A percentile compares a stretch with the other conserved stretches of the same genome.
phyloP scores from a whole-genome alignment of 164 flowering plant species.

The Kalanchoe fedtschenkoi region DNA sequence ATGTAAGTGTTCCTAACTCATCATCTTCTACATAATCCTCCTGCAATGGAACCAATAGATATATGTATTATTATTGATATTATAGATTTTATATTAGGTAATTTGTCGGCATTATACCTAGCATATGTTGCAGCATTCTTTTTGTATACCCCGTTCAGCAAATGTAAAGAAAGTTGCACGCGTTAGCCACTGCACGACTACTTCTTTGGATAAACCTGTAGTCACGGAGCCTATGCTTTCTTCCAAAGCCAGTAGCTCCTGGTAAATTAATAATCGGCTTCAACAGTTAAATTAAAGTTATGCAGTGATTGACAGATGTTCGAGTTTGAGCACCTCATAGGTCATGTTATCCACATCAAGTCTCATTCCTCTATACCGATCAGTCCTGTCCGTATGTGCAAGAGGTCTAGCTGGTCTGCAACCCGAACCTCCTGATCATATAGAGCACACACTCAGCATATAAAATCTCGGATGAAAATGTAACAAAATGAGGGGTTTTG shows the following conservation, averaged over 20 bases:
- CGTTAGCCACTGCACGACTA: constrained; percentile 5
- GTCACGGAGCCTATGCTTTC: constrained; percentile 11
- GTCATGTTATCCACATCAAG: constrained; percentile 18
- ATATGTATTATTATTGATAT: not conserved
- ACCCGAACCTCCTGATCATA: constrained; percentile 2
- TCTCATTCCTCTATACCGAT: constrained; percentile 12
- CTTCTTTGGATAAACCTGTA: constrained; percentile 12
- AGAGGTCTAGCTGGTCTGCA: constrained; percentile 2
- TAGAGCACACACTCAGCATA: not conserved
- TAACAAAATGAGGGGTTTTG: too few species aligned
- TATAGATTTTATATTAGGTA: not conserved
- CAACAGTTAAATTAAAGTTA: not conserved
- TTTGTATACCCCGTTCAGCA: constrained; percentile 3
- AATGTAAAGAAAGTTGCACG: constrained; percentile 10
- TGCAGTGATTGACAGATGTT: not conserved
- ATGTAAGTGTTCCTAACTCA: constrained; percentile 11
- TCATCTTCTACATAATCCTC: constrained; percentile 14
- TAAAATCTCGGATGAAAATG: not conserved
- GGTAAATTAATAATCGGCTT: not conserved
- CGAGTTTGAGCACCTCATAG: constrained; percentile 12
- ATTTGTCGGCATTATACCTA: constrained; percentile 13
- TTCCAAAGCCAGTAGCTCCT: constrained; percentile 17
- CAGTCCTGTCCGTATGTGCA: constrained; percentile 7
- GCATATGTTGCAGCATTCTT: constrained; percentile 15
- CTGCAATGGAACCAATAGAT: constrained; percentile 8